These are phyloP conservation scores for Brasilioporus rufonigricans DNA, from an alignment of 768 basidiomycete species.

Conservation along the genomic window DNA sequence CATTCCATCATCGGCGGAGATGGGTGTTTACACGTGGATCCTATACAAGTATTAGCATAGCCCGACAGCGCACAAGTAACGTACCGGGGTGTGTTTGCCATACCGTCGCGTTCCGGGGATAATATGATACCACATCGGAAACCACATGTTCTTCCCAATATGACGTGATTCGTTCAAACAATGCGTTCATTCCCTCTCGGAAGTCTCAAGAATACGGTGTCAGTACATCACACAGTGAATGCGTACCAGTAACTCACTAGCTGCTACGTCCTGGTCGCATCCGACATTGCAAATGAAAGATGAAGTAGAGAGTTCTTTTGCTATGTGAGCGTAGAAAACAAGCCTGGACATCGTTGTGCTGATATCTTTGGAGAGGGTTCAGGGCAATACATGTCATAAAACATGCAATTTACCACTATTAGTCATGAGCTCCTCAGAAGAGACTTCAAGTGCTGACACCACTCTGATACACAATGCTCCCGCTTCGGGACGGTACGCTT, in stretches of 20 bases:
- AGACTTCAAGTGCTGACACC: constrained; percentile 39
- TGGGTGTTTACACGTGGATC: constrained; percentile 35
- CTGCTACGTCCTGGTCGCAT: constrained; percentile 34
- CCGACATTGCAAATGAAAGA: constrained; percentile 45
- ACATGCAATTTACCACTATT: constrained; percentile 34
- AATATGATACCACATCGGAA: constrained; percentile 21
- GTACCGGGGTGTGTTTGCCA: constrained; percentile 10
- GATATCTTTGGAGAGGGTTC: constrained; percentile 8
- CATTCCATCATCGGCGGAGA: constrained; percentile 55
- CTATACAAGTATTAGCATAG: constrained; percentile 19
- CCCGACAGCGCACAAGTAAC: constrained; percentile 2
- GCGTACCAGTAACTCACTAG: constrained; percentile 32
- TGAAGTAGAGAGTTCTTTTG: constrained; percentile 45
- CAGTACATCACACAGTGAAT: constrained; percentile 2
- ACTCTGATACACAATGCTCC: constrained; percentile 45
- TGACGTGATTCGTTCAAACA: constrained; percentile 48
- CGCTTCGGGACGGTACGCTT: constrained; percentile 51
- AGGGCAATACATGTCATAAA: background rate
- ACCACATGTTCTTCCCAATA: constrained; percentile 54
- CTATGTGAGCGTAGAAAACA: constrained; percentile 49
- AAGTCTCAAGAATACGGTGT: constrained; percentile 43
- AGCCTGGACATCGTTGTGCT: constrained; percentile 30
- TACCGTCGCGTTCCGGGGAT: constrained; percentile 8
- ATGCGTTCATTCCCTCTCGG: constrained; percentile 36
- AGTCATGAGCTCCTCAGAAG: constrained; percentile 31